Evolutionary conservation across 148 eudicot genomes (phyloP).

Genomic region (Tetragonia tetragonoides): DNA sequence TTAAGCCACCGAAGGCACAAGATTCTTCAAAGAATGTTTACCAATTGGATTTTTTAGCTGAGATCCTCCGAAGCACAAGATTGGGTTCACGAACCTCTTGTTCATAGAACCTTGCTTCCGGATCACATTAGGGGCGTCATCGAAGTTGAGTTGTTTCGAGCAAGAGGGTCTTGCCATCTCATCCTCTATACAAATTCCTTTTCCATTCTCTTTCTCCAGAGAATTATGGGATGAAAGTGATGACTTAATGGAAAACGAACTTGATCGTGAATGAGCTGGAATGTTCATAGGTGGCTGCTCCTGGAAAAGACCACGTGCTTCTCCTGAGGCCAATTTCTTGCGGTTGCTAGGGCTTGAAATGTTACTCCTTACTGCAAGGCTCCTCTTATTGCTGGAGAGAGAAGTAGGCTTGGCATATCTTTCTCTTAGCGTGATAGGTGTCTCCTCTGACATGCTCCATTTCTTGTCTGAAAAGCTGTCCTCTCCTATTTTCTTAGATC

Average conservation of each 20-base stretch:
- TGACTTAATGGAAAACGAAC: constrained; percentile 52
- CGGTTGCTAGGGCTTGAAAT: constrained; percentile 74
- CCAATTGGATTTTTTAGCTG: constrained; percentile 22
- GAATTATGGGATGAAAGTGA: constrained; percentile 53
- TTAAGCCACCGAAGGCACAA: constrained; percentile 14
- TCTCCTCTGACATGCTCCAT: constrained; percentile 35
- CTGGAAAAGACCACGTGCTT: constrained; percentile 52
- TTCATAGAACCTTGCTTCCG: constrained; percentile 34
- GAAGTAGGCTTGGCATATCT: constrained; percentile 51
- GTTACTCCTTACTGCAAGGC: constrained; percentile 73
- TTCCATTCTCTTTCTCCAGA: constrained; percentile 56
- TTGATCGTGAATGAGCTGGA: constrained; percentile 48
- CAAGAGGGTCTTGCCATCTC: constrained; percentile 39
- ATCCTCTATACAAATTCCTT: constrained; percentile 34
- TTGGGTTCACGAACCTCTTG: constrained; percentile 44
- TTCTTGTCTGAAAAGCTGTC: constrained; percentile 29
- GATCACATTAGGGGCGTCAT: constrained; percentile 22
- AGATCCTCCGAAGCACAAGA: constrained; percentile 62
- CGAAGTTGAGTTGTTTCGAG: constrained; percentile 25
- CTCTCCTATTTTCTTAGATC: constrained; percentile 35
- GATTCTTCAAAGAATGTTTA: constrained; percentile 10
- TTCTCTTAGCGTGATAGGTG: constrained; percentile 64
- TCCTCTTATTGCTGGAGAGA: constrained; percentile 58
- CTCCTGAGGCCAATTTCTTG: constrained; percentile 71
- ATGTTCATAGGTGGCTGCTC: constrained; percentile 37